Base-by-base conservation (phyloP, 1,139 yeast genomes). In the Blastobotrys apis region DNA sequence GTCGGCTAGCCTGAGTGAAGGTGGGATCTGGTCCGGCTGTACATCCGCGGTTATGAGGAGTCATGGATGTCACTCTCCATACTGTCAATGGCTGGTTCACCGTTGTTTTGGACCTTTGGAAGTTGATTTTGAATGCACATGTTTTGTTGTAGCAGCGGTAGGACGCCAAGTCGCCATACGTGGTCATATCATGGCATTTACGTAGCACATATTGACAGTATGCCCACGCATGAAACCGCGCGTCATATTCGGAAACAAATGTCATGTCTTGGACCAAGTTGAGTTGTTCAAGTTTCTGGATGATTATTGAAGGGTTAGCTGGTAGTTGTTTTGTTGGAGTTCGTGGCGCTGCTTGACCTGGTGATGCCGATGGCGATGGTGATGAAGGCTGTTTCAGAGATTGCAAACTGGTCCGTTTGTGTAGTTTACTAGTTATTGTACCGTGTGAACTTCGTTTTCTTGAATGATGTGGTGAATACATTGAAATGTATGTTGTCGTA, bases 151-250 rank as follows among this genome's bases (percentile, higher is more conserved):
- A 22, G 23, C 44, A 41, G 3, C 44, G 26, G 12, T 29, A 41
- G 2, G 44, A 39, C 13, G 39, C 39, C 23, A 41, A n/a, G 13
- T 34, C 39, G 5, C 39, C 39, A 22, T 41, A 35, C 5, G 39
- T 41, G 2, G 44, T 41, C 23, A 41, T 35, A 10, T 41, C 44
- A 22, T 34, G 35, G 31, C 39, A 41, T 29, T 41, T 41, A 10
- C 16, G 12, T 9, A 41, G 17, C 17, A 6, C 22, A 17, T 25
- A 41, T 16, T 41, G 44, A 30, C 44, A 41, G 31, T 29, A 34
- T 2, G 36, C 39, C 44, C 44, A 41, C 1, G 39, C 36, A 23
- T 34, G 23, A 31, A 41, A 41, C 17, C 44, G 20, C 9, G 44
- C 44, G 10, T 41, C 39, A 26, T 35, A 39, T 19, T 41, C 44